Conservation (phyloP, 1,139 yeast species). For the Geotrichum carabidarum region DNA sequence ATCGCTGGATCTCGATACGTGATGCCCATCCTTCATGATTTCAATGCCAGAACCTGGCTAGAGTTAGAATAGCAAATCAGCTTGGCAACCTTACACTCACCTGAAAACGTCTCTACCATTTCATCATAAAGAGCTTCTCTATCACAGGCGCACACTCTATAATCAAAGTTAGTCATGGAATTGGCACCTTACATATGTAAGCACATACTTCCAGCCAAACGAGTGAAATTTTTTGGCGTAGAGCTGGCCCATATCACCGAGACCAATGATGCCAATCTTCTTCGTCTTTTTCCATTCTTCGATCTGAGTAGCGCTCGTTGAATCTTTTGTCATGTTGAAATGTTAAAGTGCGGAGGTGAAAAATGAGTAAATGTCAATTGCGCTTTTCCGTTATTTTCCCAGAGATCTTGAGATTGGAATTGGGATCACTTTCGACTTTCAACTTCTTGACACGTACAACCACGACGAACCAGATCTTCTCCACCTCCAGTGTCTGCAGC, state of each 20-base stretch:
- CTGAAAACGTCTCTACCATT: constrained; percentile 42
- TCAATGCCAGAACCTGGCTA: constrained; percentile 43
- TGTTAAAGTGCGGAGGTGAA: neutral
- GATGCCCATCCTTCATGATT: constrained; percentile 69
- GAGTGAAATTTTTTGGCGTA: constrained; percentile 72
- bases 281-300: constrained; percentile 42
- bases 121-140: constrained; percentile 59
- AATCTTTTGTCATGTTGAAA: neutral
- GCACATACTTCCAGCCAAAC: constrained; percentile 68
- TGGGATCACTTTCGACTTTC: neutral
- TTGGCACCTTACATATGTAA: neutral
- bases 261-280: constrained; percentile 82
- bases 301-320: constrained; percentile 9
- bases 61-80: neutral
- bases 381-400: too few species aligned
- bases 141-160: constrained; percentile 79
- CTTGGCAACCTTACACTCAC: constrained; percentile 2
- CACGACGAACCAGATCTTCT: neutral
- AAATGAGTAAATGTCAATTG: too few species aligned
- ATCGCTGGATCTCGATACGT: constrained; percentile 74
- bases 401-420: neutral
- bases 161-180: neutral
- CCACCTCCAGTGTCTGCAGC: neutral
- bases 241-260: constrained; percentile 93
- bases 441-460: constrained; percentile 5